Base-by-base conservation (phyloP, 2,329 filamentous ascomycete genomes). In the Epichloe coenophiala region DNA sequence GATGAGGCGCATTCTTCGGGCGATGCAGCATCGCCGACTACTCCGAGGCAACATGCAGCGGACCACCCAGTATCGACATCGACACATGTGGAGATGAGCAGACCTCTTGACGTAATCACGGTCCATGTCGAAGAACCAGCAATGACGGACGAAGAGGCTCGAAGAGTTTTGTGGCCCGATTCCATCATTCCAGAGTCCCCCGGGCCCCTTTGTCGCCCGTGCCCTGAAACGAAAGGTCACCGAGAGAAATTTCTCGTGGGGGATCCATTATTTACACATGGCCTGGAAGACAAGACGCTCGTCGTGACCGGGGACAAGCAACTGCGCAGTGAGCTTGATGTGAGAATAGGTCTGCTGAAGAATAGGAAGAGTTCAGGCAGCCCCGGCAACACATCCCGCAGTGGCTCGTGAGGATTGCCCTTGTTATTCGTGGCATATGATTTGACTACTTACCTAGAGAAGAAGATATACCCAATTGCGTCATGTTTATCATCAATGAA, bases 191-290 rank as follows among this genome's bases (percentile, higher is more conserved):
- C 56, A 39, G 8, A 47, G 13, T 40, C 55, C 27, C 42, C 52
- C 38, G 31, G 54, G 0, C 40, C 50, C 8, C 21, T 53, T 5
- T 27, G 41, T 12, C 40, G 43, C 0, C 48, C 55, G 0, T 51
- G 57, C 2, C 50, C 53, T 2, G 57, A 53, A 5, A 44, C 58
- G 13, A 60, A 63, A 23, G 63, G 60, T 0, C 52, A 60, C 11
- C 65, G 65, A 3, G 70, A 73, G 44, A 73, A 73, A 51, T 72
- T 70, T 39, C 60, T 65, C 1, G 53, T 59, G 0, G 63, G 63
- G 1, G 71, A 72, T 42, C 56, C 63, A 0, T 59, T 61, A 0
- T 63, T 68, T 23, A 53, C 54, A 0, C 53, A 60, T 1, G 60
- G 56, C 0, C 50, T 66, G 0, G 70, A 72, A 51, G 66, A 68